Conservation (phyloP, 306 rosid species). For the Urtica urens region DNA sequence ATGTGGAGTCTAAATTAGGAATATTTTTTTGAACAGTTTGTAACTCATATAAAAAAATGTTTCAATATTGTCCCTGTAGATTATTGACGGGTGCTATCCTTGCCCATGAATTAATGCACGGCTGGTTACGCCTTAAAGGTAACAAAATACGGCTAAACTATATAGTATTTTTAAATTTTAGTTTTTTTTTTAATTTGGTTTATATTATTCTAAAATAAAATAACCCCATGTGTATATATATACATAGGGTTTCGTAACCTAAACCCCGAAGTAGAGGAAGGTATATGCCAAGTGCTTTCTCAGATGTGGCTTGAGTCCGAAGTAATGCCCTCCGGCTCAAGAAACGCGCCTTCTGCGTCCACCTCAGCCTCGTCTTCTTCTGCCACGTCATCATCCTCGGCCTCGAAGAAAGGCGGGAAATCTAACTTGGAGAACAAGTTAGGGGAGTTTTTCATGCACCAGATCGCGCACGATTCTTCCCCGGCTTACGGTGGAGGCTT, state of each 20-base stretch:
- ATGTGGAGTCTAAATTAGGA: too few relatives aligned
- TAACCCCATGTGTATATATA: too few relatives aligned
- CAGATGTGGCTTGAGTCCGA: slow-evolving; percentile 96
- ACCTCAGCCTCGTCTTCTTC: slow-evolving; percentile 36
- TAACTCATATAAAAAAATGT: too few relatives aligned
- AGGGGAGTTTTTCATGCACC: slow-evolving; percentile 86
- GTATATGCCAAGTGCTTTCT: slow-evolving; percentile 91
- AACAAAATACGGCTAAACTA: background rate
- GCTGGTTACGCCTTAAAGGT: slow-evolving; percentile 98
- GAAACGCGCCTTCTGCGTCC: slow-evolving; percentile 58
- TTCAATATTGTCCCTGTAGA: too few relatives aligned
- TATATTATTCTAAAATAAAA: background rate
- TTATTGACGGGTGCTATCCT: slow-evolving; percentile 96
- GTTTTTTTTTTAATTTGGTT: background rate
- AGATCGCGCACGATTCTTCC: slow-evolving; percentile 73
- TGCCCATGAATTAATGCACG: slow-evolving; percentile 97
- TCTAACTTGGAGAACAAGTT: slow-evolving; percentile 64
- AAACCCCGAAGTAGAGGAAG: slow-evolving; percentile 88
- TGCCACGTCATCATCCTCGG: background rate
- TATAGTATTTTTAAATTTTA: background rate
- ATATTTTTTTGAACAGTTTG: too few relatives aligned
- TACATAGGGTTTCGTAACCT: slow-evolving; percentile 74
- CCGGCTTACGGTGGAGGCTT: slow-evolving; percentile 92
- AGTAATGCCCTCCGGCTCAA: slow-evolving; percentile 56
- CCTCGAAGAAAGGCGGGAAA: slow-evolving; percentile 72